phyloP scores from a whole-genome alignment of 1,284 basidiomycete species.

The Rhodotorula sp. region DNA sequence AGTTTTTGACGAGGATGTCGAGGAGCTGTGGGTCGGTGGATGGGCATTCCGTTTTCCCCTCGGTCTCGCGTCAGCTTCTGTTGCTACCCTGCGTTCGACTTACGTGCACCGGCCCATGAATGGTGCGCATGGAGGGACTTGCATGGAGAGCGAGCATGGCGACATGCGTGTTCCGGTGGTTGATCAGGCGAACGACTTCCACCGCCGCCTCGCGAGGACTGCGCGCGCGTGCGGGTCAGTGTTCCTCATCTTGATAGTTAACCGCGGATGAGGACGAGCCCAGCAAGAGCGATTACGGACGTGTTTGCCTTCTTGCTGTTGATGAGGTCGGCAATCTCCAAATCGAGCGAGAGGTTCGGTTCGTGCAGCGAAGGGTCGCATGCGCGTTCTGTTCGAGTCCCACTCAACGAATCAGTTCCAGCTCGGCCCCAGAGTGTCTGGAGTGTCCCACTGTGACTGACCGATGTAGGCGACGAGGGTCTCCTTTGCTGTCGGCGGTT shows the following conservation, averaged over 20 bases:
- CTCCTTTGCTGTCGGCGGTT: slow-evolving; percentile 16
- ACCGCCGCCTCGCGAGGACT: slow-evolving; percentile 87
- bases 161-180: slow-evolving; percentile 86
- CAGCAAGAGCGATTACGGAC: slow-evolving; percentile 55
- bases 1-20: slow-evolving; percentile 90
- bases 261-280: neutral
- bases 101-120: no score
- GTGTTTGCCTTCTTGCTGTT: slow-evolving; percentile 96
- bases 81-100: neutral
- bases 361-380: slow-evolving; percentile 83
- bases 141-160: slow-evolving; percentile 66
- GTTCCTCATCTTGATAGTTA: neutral
- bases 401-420: no score
- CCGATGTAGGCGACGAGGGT: slow-evolving; percentile 31
- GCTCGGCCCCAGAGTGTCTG: no score
- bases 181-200: slow-evolving; percentile 73
- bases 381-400: slow-evolving; percentile 60
- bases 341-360: slow-evolving; percentile 86
- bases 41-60: neutral
- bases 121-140: slow-evolving; percentile 18
- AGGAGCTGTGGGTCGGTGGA: slow-evolving; percentile 56
- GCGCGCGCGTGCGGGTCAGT: neutral
- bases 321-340: slow-evolving; percentile 78
- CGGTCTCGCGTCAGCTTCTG: no score
- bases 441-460: slow-evolving; percentile 1